Base-by-base conservation (phyloP, 2,329 filamentous ascomycete genomes). In the Trichophyton simii region DNA sequence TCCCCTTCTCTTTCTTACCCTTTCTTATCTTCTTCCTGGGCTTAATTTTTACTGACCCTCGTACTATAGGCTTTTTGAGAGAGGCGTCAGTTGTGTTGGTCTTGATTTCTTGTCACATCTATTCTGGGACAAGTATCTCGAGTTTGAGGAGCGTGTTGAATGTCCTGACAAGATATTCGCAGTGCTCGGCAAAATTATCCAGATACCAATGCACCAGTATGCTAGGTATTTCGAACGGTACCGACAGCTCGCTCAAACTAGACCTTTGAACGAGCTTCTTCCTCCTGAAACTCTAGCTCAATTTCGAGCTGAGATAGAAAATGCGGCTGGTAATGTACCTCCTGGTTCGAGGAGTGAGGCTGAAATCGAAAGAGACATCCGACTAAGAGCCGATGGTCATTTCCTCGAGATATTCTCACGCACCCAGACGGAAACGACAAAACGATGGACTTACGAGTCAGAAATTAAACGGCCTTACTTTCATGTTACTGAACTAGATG, bases 101-200 rank as follows among this genome's bases (percentile, higher is more conserved):
- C 82, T 97, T 18, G 94, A 99, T 75, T 99, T 96, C 71, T 81
- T 96, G 34, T 87, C 91, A 1, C 91, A 96, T 72, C 91, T 91
- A 0, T 96, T 99, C 77, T 99, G 94, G 94, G 94, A 99, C 75
- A 97, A 96, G 76, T 99, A 96, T 71, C 84, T 99, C 65, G 94
- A 97, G 72, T 97, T 95, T 69, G 94, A 97, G 72, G 91, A 96
- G 72, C 87, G 91, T 1, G 80, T 92, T 64, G 91, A 96, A 69
- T 85, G 87, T 0, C 83, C 87, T 13, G 89, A 95, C 65, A 89
- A 85, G 69, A 89, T 96, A 60, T 95, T 95, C 68, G 84, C 83
- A 46, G 89, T 99, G 61, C 81, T 96, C 59, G 81, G 82, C 64
- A 88, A 91, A 60, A 82, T 96, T 61, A 88, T 96, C 60, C 83